phyloP scores from a whole-genome alignment of 208 protist genomes.

The Acanthamoeba lenticulata region DNA sequence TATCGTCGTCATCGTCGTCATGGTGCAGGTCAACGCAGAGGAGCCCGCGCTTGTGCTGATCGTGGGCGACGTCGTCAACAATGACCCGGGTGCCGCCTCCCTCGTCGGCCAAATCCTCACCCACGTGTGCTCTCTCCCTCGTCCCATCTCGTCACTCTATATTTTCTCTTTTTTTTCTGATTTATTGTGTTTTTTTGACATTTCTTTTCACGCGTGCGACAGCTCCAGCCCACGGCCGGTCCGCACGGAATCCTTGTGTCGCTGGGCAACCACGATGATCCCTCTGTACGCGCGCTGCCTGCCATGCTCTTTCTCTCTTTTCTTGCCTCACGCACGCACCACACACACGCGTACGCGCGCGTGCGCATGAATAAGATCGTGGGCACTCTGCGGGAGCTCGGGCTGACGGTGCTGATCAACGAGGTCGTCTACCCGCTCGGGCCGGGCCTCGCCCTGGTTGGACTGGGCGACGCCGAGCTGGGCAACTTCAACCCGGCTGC shows the following conservation, averaged over 20 bases:
- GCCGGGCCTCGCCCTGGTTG: neutral
- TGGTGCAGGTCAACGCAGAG: neutral
- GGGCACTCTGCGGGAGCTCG: neutral
- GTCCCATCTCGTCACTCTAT: neutral
- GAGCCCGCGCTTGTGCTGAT: neutral
- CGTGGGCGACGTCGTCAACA: slow-evolving; percentile 17
- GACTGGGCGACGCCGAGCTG: neutral
- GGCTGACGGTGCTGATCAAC: neutral
- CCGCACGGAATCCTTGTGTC: neutral
- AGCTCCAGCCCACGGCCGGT: neutral
- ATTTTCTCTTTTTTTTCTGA: neutral
- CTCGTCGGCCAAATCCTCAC: neutral
- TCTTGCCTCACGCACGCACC: neutral
- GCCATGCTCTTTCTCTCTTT: too few relatives aligned
- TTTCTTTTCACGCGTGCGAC: neutral
- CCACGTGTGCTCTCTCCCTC: neutral
- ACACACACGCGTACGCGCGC: neutral
- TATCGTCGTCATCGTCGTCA: neutral
- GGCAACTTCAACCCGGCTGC: neutral
- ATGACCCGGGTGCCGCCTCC: neutral
- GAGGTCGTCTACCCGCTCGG: neutral
- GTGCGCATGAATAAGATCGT: neutral
- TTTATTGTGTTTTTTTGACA: too few relatives aligned
- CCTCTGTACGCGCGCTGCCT: neutral
- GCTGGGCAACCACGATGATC: neutral